These are phyloP conservation scores for Capsicum pubescens DNA, from an alignment of 257 asterid species.

Conservation along the genomic window DNA sequence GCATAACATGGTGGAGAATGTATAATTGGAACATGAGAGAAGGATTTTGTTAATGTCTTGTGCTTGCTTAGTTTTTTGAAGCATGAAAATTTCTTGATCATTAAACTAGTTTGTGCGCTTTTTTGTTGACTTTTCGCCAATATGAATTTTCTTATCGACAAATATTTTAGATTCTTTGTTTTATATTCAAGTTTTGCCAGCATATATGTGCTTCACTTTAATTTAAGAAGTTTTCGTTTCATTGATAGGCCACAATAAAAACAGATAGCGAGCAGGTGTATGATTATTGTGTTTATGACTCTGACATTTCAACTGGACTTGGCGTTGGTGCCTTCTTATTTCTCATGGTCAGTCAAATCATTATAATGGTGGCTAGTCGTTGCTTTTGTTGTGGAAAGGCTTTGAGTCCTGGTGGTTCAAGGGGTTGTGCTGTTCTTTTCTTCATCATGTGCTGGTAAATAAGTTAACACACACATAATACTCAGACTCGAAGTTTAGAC, in stretches of 20 bases:
- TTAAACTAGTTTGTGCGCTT: not conserved
- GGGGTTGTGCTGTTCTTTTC: conserved; percentile 50
- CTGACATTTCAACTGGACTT: conserved; percentile 53
- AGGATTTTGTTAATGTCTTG: not conserved
- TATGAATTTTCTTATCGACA: not conserved
- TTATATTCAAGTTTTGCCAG: not conserved
- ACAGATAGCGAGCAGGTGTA: conserved; percentile 53
- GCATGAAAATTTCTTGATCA: not conserved
- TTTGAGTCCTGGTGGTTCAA: conserved; percentile 47
- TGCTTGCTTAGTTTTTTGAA: not conserved
- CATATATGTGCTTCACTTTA: not conserved
- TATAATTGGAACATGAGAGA: not conserved
- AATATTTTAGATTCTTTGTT: not conserved
- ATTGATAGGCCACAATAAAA: conserved; percentile 55
- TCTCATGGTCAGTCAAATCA: conserved; percentile 43
- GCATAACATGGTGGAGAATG: not conserved
- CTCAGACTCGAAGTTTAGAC: not conserved
- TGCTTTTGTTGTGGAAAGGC: conserved; percentile 57
- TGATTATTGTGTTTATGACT: conserved; percentile 52
- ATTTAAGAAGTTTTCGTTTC: not conserved
- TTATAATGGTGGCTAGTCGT: conserved; percentile 42
- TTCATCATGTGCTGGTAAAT: conserved; percentile 49
- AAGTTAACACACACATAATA: not conserved
- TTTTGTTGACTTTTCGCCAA: not conserved
- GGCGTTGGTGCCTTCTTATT: conserved; percentile 56